Evolutionary conservation across 345 rosid genomes (phyloP).

Genomic region (Lepidium sativum): DNA sequence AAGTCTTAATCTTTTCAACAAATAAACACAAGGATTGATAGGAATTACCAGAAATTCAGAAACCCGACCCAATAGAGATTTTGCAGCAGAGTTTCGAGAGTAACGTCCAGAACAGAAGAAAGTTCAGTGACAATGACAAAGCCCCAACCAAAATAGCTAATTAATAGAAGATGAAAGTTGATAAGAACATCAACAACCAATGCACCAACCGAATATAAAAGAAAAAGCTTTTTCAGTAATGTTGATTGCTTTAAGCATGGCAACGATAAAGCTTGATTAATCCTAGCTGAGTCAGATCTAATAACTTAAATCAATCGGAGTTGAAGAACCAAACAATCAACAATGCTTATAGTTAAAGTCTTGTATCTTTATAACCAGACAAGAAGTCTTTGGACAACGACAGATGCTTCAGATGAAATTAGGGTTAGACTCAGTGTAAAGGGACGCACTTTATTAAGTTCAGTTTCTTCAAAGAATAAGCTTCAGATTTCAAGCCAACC

Average conservation of each 20-base stretch:
- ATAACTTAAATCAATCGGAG: constrained; percentile 3
- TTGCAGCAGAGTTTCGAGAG: constrained; percentile 1
- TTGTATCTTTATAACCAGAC: constrained; percentile 36
- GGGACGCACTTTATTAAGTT: not conserved
- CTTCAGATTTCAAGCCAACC: too few species aligned
- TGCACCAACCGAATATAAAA: constrained; percentile 24
- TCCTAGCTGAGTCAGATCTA: constrained; percentile 35
- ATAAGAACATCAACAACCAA: constrained; percentile 26
- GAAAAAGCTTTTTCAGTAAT: not conserved
- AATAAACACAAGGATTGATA: not conserved
- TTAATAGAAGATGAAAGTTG: constrained; percentile 21
- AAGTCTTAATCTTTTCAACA: constrained; percentile 17
- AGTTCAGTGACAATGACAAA: constrained; percentile 5
- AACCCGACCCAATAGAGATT: constrained; percentile 3
- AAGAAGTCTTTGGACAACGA: constrained; percentile 16
- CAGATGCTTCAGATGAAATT: constrained; percentile 12
- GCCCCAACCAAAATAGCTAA: not conserved
- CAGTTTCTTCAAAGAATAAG: not conserved
- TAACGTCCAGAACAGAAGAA: not conserved
- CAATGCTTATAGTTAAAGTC: constrained; percentile 36
- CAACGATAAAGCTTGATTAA: constrained; percentile 19
- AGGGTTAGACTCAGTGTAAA: not conserved
- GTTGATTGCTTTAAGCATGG: constrained; percentile 24
- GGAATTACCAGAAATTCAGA: constrained; percentile 5
- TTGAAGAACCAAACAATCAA: not conserved